A percentile compares a stretch with the other conserved stretches of the same genome.
Conservation (phyloP, 768 basidiomycete genomes). For the Lactarius evosmus region DNA sequence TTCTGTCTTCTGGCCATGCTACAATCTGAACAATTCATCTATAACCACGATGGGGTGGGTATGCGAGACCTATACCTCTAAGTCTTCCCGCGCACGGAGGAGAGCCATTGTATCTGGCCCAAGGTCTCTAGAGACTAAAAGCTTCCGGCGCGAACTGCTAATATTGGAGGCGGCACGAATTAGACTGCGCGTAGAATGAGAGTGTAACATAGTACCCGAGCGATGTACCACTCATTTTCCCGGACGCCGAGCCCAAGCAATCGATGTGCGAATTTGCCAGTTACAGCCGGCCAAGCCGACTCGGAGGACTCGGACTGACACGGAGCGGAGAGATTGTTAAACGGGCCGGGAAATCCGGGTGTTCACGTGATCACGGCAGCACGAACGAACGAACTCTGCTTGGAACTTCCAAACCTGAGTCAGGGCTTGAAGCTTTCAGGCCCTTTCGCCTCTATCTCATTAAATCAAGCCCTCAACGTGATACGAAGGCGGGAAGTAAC, state of each 20-base stretch:
- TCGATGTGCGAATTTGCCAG: no score
- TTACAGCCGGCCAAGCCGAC: no score
- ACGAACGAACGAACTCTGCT: no score
- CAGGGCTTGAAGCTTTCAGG: no score
- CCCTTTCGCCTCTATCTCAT: no score
- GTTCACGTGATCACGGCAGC: not conserved
- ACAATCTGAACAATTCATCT: slow-evolving; percentile 39
- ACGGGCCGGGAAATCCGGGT: not conserved
- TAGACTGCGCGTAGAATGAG: not conserved
- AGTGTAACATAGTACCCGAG: slow-evolving; percentile 6
- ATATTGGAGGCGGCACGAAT: slow-evolving; percentile 1
- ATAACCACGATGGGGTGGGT: not conserved
- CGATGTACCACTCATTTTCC: slow-evolving; percentile 1
- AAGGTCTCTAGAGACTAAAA: slow-evolving; percentile 59
- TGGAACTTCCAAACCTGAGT: no score
- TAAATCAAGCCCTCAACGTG: no score
- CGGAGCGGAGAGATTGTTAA: no score
- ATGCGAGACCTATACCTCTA: slow-evolving; percentile 45
- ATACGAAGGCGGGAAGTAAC: no score
- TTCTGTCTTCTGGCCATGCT: slow-evolving; percentile 50
- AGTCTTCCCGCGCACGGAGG: slow-evolving; percentile 45
- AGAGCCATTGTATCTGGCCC: slow-evolving; percentile 63
- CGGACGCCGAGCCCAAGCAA: no score
- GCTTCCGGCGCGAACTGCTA: slow-evolving; percentile 33
- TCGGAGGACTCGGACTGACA: not conserved